These are phyloP conservation scores for Aspergillus glaucus DNA, from an alignment of 2,329 filamentous ascomycete genomes.

Conservation along the genomic window DNA sequence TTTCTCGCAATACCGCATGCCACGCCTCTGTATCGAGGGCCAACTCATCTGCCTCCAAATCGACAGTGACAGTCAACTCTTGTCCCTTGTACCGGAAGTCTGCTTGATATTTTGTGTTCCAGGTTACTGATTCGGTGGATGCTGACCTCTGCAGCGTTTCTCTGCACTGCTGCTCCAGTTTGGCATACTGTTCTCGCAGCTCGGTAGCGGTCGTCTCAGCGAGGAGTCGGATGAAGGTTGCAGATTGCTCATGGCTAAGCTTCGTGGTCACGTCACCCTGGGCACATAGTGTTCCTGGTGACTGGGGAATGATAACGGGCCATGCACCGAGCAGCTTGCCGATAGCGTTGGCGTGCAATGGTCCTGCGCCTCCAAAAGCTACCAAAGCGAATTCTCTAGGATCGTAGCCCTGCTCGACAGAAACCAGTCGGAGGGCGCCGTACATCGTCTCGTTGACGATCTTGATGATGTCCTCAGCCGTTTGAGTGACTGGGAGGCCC, in stretches of 20 bases:
- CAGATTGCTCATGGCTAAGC: constrained; percentile 43
- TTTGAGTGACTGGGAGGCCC: constrained; percentile 36
- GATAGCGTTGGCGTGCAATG: constrained; percentile 47
- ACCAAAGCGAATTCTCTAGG: constrained; percentile 47
- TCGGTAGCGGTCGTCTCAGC: constrained; percentile 30
- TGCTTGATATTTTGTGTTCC: constrained; percentile 35
- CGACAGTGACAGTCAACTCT: constrained; percentile 32
- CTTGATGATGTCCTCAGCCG: constrained; percentile 46
- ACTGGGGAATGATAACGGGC: constrained; percentile 49
- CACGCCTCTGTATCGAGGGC: constrained; percentile 21
- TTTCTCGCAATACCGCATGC: constrained; percentile 27
- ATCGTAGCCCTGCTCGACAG: constrained; percentile 48
- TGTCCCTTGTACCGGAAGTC: constrained; percentile 47
- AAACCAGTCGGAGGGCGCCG: constrained; percentile 45
- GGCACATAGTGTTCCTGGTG: constrained; percentile 46
- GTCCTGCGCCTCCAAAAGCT: constrained; percentile 47
- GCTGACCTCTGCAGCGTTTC: constrained; percentile 36
- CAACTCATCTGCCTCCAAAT: constrained; percentile 31
- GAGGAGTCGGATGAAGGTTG: constrained; percentile 41
- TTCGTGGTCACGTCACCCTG: constrained; percentile 47
- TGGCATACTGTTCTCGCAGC: constrained; percentile 25
- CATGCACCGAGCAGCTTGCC: constrained; percentile 46
- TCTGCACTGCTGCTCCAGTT: constrained; percentile 33
- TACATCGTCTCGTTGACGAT: constrained; percentile 49
- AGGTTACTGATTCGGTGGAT: constrained; percentile 16